These are phyloP conservation scores for Acanthamoeba culbertsoni DNA, from an alignment of 208 protist species.

Conservation along the genomic window DNA sequence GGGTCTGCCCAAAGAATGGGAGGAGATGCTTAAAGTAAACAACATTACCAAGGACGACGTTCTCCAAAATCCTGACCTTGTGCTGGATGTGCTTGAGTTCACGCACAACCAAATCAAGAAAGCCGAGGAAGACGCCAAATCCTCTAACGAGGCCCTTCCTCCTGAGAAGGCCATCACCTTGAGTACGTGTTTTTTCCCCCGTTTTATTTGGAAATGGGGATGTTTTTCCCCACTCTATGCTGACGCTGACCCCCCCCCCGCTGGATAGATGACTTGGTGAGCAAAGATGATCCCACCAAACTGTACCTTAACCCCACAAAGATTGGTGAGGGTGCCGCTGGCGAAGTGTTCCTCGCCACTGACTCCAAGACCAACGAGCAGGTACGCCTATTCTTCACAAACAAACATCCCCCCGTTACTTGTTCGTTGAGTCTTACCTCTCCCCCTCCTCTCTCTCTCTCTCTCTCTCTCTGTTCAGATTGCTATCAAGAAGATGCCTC, in stretches of 20 bases:
- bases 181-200: not conserved
- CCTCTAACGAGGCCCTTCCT: not conserved
- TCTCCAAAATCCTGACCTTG: not conserved
- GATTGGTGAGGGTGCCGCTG: slow-evolving; percentile 61
- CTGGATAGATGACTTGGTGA: slow-evolving; percentile 49
- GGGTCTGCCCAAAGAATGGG: slow-evolving; percentile 75
- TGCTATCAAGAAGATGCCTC: slow-evolving; percentile 60
- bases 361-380: not conserved
- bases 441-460: not conserved
- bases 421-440: not conserved
- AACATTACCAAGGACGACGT: slow-evolving; percentile 62
- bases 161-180: slow-evolving; percentile 31
- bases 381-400: not conserved
- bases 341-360: slow-evolving; percentile 26
- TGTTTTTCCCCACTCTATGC: not conserved
- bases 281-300: slow-evolving; percentile 53
- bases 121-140: not conserved
- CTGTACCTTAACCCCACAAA: slow-evolving; percentile 46
- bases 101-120: slow-evolving; percentile 6
- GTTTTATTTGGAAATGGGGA: not conserved
- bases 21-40: slow-evolving; percentile 67
- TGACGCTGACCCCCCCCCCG: too few species aligned
- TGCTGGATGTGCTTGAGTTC: slow-evolving; percentile 55
- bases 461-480: not conserved
- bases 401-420: not conserved